Evolutionary conservation across 176 grass and related monocot genomes (phyloP), one percentile per base, ranked within the genome.

Genomic region (Cenchrus fungigraminus): DNA sequence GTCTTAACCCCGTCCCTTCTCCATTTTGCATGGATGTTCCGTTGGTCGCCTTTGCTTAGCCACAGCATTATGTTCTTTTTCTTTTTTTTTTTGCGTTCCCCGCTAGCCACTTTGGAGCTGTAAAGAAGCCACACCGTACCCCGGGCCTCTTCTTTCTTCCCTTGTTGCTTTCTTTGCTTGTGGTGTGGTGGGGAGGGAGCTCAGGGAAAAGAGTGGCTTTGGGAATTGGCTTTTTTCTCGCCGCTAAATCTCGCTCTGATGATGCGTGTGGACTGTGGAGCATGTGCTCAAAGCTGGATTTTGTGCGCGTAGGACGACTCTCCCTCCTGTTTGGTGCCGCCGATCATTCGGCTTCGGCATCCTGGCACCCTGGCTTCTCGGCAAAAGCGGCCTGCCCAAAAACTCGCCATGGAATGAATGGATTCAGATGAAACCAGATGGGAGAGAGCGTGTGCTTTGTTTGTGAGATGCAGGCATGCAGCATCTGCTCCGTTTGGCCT

Each of bases 31-130:
- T 56, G 54, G 54, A 56, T 56, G 54, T 12, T 56, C 54, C 42
- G 8, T 14, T 42, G 34, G 34, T 34, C 14, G 16, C 73, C 15
- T 54, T 56, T 76, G 10, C 8, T 78, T 74, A 59, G 19, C 52
- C 83, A 60, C 74, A 12, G 73, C 52, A 57, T 43, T 66, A 20
- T 65, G 71, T 40, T 4, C 37, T 40, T 4, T 40, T 40, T 34
- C 4, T 40, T 40, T 40, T 40, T 40, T 40, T 40, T 3, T 25
- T 25, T 25, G 25, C 70, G 17, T 17, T 75, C 57, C n/a, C 57
- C 16, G 71, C 54, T 74, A 7, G 3, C 34, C 8, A 2, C 82
- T 89, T 84, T 89, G 82, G 76, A 43, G 87, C 82, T 89, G 87
- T 49, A 89, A 89, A 89, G 87, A 52, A 59, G 40, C 49, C 15